Conservation (phyloP, 2,329 filamentous ascomycete species). For the Lachnellula subtilissima region DNA sequence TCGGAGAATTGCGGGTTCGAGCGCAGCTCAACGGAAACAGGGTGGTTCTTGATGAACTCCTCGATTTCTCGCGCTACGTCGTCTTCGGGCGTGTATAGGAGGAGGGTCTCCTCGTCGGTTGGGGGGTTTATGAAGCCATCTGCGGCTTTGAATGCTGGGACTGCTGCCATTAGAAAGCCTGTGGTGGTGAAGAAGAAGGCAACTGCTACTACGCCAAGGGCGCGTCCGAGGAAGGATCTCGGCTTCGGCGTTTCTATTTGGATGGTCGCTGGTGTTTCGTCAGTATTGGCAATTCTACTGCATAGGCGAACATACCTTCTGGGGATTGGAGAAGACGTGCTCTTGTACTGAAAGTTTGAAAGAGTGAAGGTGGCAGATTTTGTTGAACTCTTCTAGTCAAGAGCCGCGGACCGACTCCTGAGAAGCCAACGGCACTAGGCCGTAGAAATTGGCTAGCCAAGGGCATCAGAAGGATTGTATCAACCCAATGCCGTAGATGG, state of each 20-base stretch:
- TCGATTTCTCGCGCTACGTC: conserved; percentile 57
- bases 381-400: not conserved
- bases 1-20: conserved; percentile 63
- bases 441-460: conserved; percentile 5
- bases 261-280: conserved; percentile 3
- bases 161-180: conserved; percentile 54
- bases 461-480: conserved; percentile 1
- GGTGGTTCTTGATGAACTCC: conserved; percentile 68
- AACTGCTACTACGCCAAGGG: conserved; percentile 43
- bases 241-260: conserved; percentile 18
- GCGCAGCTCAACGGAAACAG: conserved; percentile 66
- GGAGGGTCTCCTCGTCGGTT: conserved; percentile 69
- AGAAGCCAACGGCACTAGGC: conserved; percentile 4
- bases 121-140: conserved; percentile 48
- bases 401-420: not conserved
- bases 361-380: not conserved
- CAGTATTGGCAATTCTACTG: not conserved
- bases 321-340: not conserved
- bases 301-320: conserved; percentile 1
- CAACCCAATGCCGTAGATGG: not conserved
- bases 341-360: conserved; percentile 10
- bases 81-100: conserved; percentile 56
- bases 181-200: conserved; percentile 42
- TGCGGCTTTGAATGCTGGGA: conserved; percentile 46
- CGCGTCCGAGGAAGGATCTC: conserved; percentile 40